Base-by-base conservation (phyloP, 164 flowering plant species). In the Tinospora cordifolia region DNA sequence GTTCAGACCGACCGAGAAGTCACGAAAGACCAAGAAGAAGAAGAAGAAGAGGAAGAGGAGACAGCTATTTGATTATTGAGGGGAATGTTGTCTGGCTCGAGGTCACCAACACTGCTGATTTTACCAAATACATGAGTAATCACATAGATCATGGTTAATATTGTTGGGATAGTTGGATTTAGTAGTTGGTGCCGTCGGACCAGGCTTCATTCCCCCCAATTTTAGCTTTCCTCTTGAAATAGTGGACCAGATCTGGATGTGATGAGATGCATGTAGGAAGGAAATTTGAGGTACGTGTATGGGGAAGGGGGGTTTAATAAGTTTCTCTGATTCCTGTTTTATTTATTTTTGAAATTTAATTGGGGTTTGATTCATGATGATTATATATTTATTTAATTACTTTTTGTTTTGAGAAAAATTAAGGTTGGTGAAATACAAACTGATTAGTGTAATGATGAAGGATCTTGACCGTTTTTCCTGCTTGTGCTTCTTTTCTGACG, bases 151-250 rank as follows among this genome's bases (percentile, higher is more conserved):
- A n/a, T n/a, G n/a, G n/a, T n/a, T n/a, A n/a, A n/a, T n/a, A n/a
- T n/a, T n/a, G n/a, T n/a, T n/a, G n/a, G n/a, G n/a, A n/a, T n/a
- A n/a, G n/a, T n/a, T n/a, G n/a, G n/a, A n/a, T n/a, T n/a, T n/a
- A n/a, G n/a, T n/a, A n/a, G n/a, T n/a, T n/a, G n/a, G n/a, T n/a
- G n/a, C n/a, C n/a, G n/a, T n/a, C n/a, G 91, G 91, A 89, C 95
- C 95, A 89, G 91, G 91, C 91, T 87, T 87, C 91, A 87, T 89
- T 86, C 95, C 91, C 90, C 91, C 76, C 88, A 86, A 85, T 89
- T 62, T 11, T 62, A 19, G 4, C 68, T 13, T 26, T 36, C 17
- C 40, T 30, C 54, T 60, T 44, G 10, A 12, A 4, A 15, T 34
- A 58, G 4, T 47, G 47, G 10, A 44, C 14, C 24, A 65, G 73